Base-by-base conservation (phyloP, 805 yeast genomes). In the Myxozyma neglecta region DNA sequence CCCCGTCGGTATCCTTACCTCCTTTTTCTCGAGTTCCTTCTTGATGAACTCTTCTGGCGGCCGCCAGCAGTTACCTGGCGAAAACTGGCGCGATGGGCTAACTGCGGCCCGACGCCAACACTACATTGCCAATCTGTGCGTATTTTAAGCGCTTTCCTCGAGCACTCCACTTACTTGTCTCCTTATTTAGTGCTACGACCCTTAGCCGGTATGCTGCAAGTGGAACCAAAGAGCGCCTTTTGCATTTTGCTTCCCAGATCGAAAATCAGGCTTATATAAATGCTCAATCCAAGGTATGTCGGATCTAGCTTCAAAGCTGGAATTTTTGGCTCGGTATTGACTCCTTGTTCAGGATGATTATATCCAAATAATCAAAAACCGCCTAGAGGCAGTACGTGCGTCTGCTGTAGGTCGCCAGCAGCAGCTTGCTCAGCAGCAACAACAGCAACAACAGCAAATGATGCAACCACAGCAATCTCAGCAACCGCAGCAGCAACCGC, bases 211-310 rank as follows among this genome's bases (percentile, higher is more conserved):
- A 61, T 56, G 60, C 67, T 32, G 46, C 53, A 11, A 50, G 53
- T 29, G 62, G 65, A 14, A 57, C 65, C 14, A 52, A 60, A 42
- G 67, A 64, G n/a, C 44, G 47, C 49, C 56, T 61, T 35, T 36
- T 53, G n/a, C 42, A 50, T 7, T 64, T 50, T 34, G 67, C 67
- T n/a, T 48, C 53, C 24, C 54, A 43, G 42, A 56, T 55, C 13
- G 67, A 64, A 58, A 45, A 48, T n/a, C 58, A 61, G 43, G 67
- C 67, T n/a, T 64, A 53, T 34, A 50, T 53, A n/a, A 43, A 49
- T 35, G 67, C 63, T 8, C 39, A 51, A 35, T 43, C 67, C n/a
- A 61, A 57, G 51, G 67, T 64, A 43, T 29, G 46, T 40, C 13
- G 42, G 2, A 16, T 6, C 46, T 16, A n/a, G 46, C 46, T 42